Percentiles rank a stretch among this genome's conserved stretches.
phyloP scores from a whole-genome alignment of 2,329 filamentous ascomycete species.

The Sphaerulina vaccinii region DNA sequence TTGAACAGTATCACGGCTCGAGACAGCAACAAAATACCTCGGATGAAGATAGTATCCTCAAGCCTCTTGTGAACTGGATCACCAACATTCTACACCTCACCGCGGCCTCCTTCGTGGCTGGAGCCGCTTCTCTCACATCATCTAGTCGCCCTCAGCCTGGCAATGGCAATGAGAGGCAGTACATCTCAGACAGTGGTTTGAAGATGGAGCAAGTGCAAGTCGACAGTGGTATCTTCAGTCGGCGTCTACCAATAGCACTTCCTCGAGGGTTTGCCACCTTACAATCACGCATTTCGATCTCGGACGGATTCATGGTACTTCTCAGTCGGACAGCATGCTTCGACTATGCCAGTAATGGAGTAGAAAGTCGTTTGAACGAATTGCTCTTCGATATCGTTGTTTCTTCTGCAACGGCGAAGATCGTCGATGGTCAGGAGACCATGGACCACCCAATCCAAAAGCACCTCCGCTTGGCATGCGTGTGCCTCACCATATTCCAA shows the following conservation, averaged over 20 bases:
- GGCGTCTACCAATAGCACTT: slow-evolving; percentile 32
- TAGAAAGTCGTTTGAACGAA: slow-evolving; percentile 33
- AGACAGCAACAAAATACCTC: slow-evolving; percentile 3
- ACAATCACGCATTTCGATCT: slow-evolving; percentile 30
- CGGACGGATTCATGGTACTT: slow-evolving; percentile 31
- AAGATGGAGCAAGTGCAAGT: slow-evolving; percentile 21
- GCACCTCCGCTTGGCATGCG: slow-evolving; percentile 35
- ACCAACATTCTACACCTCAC: slow-evolving; percentile 27
- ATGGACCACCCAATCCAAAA: slow-evolving; percentile 33
- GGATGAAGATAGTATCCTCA: slow-evolving; percentile 16
- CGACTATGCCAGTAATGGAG: slow-evolving; percentile 35
- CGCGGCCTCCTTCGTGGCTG: slow-evolving; percentile 20
- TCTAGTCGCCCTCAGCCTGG: slow-evolving; percentile 16
- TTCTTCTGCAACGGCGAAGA: slow-evolving; percentile 24
- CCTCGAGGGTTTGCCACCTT: slow-evolving; percentile 36
- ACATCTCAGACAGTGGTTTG: slow-evolving; percentile 23
- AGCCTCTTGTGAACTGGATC: slow-evolving; percentile 26
- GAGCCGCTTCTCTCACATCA: slow-evolving; percentile 19
- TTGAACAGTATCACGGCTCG: slow-evolving; percentile 9
- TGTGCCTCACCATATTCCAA: slow-evolving; percentile 37
- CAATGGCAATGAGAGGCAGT: slow-evolving; percentile 19
- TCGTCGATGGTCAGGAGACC: slow-evolving; percentile 13
- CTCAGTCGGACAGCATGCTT: slow-evolving; percentile 37
- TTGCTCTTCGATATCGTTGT: slow-evolving; percentile 35
- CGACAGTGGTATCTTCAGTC: slow-evolving; percentile 19